phyloP scores from a whole-genome alignment of 2,329 filamentous ascomycete species.

The Fusarium napiforme region DNA sequence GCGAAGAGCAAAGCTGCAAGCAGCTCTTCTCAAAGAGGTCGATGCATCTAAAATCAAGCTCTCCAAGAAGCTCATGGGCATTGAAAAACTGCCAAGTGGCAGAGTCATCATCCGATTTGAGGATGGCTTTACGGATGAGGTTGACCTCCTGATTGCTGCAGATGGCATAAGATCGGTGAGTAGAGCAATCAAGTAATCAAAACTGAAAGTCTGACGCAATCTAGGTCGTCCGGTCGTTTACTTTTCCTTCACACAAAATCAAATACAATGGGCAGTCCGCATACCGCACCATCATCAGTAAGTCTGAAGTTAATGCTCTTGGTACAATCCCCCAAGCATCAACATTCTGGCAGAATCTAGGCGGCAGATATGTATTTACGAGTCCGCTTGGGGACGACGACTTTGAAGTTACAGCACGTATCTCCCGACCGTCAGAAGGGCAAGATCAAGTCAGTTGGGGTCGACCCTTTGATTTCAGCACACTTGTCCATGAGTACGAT shows the following conservation, averaged over 20 bases:
- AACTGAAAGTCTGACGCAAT: background rate
- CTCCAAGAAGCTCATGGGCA: constrained; percentile 54
- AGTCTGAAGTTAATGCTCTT: constrained; percentile 39
- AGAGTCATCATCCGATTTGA: constrained; percentile 58
- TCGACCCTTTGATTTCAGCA: constrained; percentile 35
- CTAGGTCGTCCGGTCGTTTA: constrained; percentile 54
- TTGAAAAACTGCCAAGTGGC: constrained; percentile 51
- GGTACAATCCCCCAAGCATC: constrained; percentile 45
- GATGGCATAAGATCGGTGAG: constrained; percentile 62
- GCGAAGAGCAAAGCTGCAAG: constrained; percentile 56
- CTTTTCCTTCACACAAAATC: constrained; percentile 56
- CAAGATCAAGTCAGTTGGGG: constrained; percentile 49
- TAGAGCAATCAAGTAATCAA: background rate
- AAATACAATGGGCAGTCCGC: constrained; percentile 55
- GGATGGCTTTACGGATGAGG: constrained; percentile 53
- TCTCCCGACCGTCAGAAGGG: constrained; percentile 27
- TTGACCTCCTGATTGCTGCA: constrained; percentile 62
- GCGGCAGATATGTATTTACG: constrained; percentile 48
- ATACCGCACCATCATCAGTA: constrained; percentile 48
- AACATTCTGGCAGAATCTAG: constrained; percentile 49
- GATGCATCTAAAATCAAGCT: constrained; percentile 56
- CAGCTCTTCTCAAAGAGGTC: constrained; percentile 59
- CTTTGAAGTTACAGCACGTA: constrained; percentile 48
- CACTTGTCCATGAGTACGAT: constrained; percentile 39
- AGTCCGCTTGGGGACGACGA: constrained; percentile 49